phyloP scores from a whole-genome alignment of 441 rosid genomes.

The Caryocar brasiliense region DNA sequence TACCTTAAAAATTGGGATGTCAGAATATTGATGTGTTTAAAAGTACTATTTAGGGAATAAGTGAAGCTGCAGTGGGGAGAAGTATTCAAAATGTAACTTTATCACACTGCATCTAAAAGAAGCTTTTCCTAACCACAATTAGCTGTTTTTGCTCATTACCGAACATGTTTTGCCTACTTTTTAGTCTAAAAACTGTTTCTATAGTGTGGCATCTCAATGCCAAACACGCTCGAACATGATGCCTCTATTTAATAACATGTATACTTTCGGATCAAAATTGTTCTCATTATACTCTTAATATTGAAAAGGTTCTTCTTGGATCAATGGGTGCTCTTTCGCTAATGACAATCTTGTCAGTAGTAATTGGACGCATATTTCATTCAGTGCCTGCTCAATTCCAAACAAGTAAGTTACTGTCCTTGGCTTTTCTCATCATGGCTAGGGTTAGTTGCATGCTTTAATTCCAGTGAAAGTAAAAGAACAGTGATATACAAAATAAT shows the following conservation, averaged over 20 bases:
- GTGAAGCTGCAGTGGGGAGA: too few species aligned
- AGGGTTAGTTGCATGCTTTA: not conserved
- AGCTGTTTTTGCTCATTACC: too few species aligned
- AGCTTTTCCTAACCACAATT: too few species aligned
- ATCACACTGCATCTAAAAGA: too few species aligned
- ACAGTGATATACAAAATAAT: too few species aligned
- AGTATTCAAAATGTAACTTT: too few species aligned
- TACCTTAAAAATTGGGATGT: too few species aligned
- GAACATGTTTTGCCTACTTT: too few species aligned
- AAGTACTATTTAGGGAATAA: too few species aligned
- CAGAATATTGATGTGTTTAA: too few species aligned
- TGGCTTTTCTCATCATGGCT: not conserved
- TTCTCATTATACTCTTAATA: conserved; percentile 14
- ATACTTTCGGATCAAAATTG: not conserved
- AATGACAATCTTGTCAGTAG: conserved; percentile 81
- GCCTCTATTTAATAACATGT: not conserved
- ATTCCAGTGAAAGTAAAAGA: not conserved
- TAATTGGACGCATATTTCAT: conserved; percentile 77
- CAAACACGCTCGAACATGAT: too few species aligned
- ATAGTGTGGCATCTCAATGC: too few species aligned
- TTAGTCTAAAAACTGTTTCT: not conserved
- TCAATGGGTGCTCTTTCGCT: conserved; percentile 95
- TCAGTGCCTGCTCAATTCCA: conserved; percentile 93
- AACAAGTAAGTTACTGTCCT: conserved; percentile 50
- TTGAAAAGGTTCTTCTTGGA: conserved; percentile 85